Percentiles rank a stretch among this genome's conserved stretches.
These are phyloP conservation scores for Trametes elegans DNA, from an alignment of 768 basidiomycete genomes.

Conservation along the genomic window DNA sequence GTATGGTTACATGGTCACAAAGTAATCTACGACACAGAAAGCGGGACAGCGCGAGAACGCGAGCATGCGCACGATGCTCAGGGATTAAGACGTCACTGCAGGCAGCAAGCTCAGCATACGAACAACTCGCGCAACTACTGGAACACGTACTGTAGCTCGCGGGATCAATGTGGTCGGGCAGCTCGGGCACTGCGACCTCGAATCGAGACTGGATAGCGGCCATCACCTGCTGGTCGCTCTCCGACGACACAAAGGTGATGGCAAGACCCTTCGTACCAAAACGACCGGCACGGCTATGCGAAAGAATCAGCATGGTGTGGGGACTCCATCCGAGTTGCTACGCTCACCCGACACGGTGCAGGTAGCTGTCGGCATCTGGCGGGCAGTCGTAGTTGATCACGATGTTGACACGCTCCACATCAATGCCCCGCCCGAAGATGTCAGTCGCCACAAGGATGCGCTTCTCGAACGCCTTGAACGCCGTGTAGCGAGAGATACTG, in stretches of 20 bases:
- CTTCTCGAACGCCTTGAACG: conserved; percentile 99
- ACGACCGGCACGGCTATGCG: conserved; percentile 88
- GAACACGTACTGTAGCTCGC: conserved; percentile 86
- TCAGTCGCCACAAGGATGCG: conserved; percentile 98
- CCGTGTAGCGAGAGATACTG: conserved; percentile 92
- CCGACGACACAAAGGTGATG: conserved; percentile 93
- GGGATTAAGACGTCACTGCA: conserved; percentile 23
- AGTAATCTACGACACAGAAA: conserved; percentile 19
- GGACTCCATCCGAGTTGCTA: neutral
- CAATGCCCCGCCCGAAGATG: conserved; percentile 98
- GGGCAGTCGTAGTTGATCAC: conserved; percentile 99
- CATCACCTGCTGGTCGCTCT: conserved; percentile 93
- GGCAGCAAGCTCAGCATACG: neutral
- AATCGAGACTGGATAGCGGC: conserved; percentile 92
- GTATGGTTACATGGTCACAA: conserved; percentile 16
- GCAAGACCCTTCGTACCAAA: conserved; percentile 99
- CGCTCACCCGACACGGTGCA: conserved; percentile 92
- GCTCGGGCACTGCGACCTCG: conserved; percentile 93
- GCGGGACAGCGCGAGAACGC: conserved; percentile 11
- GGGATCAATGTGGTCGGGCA: conserved; percentile 92
- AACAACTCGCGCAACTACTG: neutral
- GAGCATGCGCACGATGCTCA: conserved; percentile 1
- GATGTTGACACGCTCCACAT: conserved; percentile 99
- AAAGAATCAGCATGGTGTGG: neutral
- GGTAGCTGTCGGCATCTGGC: conserved; percentile 95